Percentiles rank a stretch among this genome's conserved stretches.
These are phyloP conservation scores for Neofusicoccum cordaticola DNA, from an alignment of 2,329 filamentous ascomycete genomes.

Conservation along the genomic window DNA sequence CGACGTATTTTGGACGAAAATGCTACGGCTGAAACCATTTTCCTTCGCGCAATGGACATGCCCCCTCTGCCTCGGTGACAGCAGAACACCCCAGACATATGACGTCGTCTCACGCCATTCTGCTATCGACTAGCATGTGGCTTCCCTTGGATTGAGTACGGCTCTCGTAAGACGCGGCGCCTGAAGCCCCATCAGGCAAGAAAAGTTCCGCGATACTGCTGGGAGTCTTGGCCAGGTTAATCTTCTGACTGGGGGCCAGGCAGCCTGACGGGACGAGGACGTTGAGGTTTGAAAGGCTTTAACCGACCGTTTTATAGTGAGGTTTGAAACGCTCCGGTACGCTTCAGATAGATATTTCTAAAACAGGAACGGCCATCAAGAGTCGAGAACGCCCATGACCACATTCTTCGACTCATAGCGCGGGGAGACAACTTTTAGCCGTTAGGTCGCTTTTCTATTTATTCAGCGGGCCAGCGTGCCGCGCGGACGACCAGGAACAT, in stretches of 20 bases:
- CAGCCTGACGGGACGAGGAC: not conserved
- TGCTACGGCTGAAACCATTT: not conserved
- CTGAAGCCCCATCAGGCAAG: not conserved
- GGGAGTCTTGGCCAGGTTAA: not conserved
- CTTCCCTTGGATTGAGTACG: not conserved
- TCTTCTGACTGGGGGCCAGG: not conserved
- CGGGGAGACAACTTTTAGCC: not conserved
- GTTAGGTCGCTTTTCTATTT: not conserved
- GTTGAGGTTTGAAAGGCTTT: not conserved
- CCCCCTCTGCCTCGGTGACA: not conserved
- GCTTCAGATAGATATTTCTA: not conserved
- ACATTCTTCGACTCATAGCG: not conserved
- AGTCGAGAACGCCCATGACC: not conserved
- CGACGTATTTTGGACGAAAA: not conserved
- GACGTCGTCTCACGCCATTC: not conserved
- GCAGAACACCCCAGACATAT: not conserved
- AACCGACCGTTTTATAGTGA: not conserved
- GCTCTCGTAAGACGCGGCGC: not conserved
- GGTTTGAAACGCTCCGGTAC: not conserved
- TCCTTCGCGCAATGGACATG: not conserved
- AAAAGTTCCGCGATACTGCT: not conserved
- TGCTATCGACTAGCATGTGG: not conserved
- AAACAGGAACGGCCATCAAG: not conserved
- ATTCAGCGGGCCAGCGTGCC: not conserved
- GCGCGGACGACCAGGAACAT: not conserved